Evolutionary conservation across 148 eudicot species (phyloP).

Genomic region (Vaccinium macrocarpon): DNA sequence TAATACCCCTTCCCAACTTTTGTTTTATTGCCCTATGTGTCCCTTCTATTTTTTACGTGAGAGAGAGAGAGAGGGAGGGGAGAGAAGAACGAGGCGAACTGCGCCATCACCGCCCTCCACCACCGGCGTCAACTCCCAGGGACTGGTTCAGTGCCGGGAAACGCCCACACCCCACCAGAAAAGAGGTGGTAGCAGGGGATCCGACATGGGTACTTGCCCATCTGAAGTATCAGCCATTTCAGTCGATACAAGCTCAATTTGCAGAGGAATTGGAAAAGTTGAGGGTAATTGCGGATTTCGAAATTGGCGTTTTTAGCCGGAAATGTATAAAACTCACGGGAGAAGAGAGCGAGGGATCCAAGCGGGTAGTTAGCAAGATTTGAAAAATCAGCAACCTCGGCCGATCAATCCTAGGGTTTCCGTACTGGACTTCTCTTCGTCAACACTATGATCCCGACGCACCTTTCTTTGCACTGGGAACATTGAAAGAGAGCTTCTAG

Average conservation of each 20-base stretch:
- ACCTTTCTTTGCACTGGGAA: conserved; percentile 76
- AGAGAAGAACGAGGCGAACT: too few species aligned
- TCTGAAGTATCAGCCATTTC: too few species aligned
- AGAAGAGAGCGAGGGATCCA: neutral
- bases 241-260: neutral
- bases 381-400: neutral
- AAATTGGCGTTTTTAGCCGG: neutral
- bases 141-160: too few species aligned
- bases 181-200: too few species aligned
- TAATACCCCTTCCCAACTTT: too few species aligned
- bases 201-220: too few species aligned
- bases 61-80: too few species aligned
- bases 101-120: too few species aligned
- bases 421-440: conserved; percentile 53
- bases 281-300: neutral
- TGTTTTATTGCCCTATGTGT: too few species aligned
- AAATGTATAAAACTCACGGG: neutral
- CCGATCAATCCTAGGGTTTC: conserved; percentile 31
- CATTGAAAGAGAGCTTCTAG: conserved; percentile 76
- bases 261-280: neutral
- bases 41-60: too few species aligned
- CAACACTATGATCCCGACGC: conserved; percentile 64
- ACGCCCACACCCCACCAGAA: too few species aligned
- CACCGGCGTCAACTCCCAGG: too few species aligned
- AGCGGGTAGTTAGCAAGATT: neutral